Conservation (phyloP, 2,329 filamentous ascomycete genomes). For the Epicoccum sorghinum region DNA sequence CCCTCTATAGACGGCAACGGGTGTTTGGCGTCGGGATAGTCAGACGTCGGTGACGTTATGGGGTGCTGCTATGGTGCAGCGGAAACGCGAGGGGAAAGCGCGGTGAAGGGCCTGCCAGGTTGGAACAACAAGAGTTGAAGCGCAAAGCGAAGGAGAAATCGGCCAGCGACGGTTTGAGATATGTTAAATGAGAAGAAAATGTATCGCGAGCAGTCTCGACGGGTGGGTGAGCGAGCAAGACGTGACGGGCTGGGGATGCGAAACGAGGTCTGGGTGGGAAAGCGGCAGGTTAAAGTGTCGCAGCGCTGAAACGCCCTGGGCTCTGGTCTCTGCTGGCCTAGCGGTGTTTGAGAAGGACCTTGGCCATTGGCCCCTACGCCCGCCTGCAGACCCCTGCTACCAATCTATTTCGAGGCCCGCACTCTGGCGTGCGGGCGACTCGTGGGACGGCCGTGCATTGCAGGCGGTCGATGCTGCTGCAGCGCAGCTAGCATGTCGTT, state of each 20-base stretch:
- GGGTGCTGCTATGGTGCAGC: neutral
- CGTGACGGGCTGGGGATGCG: constrained; percentile 39
- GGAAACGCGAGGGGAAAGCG: constrained; percentile 38
- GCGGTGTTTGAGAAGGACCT: constrained; percentile 40
- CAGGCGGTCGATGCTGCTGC: neutral
- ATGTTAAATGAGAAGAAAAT: constrained; percentile 47
- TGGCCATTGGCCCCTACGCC: constrained; percentile 16
- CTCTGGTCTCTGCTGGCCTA: constrained; percentile 37
- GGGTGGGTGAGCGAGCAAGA: constrained; percentile 32
- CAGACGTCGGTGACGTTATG: constrained; percentile 33
- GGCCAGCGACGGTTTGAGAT: constrained; percentile 44
- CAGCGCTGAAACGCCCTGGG: constrained; percentile 45
- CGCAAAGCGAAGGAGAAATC: constrained; percentile 45
- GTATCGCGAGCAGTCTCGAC: constrained; percentile 46
- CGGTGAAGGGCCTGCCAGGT: constrained; percentile 46
- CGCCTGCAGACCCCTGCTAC: constrained; percentile 17
- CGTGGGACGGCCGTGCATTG: constrained; percentile 18
- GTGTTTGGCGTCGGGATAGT: constrained; percentile 36
- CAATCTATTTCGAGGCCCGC: constrained; percentile 21
- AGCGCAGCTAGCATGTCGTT: constrained; percentile 8
- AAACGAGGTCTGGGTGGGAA: constrained; percentile 48
- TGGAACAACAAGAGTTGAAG: constrained; percentile 46
- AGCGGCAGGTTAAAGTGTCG: constrained; percentile 49
- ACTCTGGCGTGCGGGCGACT: constrained; percentile 30
- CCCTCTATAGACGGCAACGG: constrained; percentile 29